Conservation (phyloP, 306 rosid genomes). For the Vigna hirtella region DNA sequence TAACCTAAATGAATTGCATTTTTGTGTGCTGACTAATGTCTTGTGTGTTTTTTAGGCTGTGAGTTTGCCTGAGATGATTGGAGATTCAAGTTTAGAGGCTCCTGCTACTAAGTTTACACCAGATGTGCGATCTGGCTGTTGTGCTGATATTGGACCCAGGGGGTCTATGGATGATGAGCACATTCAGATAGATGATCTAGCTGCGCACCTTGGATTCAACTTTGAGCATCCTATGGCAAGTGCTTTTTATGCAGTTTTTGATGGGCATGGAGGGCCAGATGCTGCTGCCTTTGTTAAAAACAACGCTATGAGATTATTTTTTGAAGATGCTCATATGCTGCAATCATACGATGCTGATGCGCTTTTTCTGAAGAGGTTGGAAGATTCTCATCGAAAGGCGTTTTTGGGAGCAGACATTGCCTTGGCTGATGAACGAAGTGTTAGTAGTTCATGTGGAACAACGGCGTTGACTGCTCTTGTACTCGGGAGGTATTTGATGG, state of each 20-base stretch:
- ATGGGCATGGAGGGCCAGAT: conserved; percentile 94
- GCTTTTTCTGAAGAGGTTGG: conserved; percentile 59
- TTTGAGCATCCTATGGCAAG: conserved; percentile 54
- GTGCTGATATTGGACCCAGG: conserved; percentile 73
- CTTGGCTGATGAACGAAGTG: conserved; percentile 62
- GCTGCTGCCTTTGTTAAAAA: conserved; percentile 81
- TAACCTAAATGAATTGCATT: neutral
- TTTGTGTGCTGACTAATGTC: neutral
- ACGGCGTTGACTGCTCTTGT: conserved; percentile 83
- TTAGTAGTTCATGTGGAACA: conserved; percentile 75
- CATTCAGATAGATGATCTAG: conserved; percentile 75
- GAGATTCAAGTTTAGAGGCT: conserved; percentile 51
- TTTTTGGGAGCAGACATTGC: conserved; percentile 79
- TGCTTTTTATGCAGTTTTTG: conserved; percentile 89
- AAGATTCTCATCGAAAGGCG: conserved; percentile 71
- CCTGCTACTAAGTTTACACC: conserved; percentile 59
- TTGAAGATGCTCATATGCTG: conserved; percentile 69
- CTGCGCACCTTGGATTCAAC: conserved; percentile 63
- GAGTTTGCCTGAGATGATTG: conserved; percentile 53
- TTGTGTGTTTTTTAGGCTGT: conserved; percentile 52
- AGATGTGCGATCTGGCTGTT: conserved; percentile 77
- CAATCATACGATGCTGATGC: conserved; percentile 57
- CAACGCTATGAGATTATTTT: conserved; percentile 73
- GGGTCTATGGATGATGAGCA: conserved; percentile 89
- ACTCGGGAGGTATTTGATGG: conserved; percentile 77